Percentiles rank a stretch among this genome's conserved stretches.
These are phyloP conservation scores for Thraustotheca clavata DNA, from an alignment of 352 stramenopile species.

Conservation along the genomic window DNA sequence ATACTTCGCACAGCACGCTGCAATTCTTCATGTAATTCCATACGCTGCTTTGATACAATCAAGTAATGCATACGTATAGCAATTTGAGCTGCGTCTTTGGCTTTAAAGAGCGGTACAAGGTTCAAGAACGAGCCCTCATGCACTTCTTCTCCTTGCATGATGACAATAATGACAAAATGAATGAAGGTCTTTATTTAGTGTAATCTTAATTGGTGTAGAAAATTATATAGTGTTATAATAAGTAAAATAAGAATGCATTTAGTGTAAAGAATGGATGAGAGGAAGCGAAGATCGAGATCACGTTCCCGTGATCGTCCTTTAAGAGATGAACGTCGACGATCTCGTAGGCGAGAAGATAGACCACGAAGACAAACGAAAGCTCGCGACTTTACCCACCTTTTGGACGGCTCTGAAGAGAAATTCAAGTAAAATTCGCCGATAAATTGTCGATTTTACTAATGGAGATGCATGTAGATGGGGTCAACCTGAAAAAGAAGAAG, in stretches of 20 bases:
- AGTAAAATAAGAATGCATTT: neutral
- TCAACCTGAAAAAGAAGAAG: slow-evolving; percentile 46
- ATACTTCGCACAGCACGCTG: neutral
- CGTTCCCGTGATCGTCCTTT: neutral
- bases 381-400: slow-evolving; percentile 13
- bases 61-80: neutral
- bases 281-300: slow-evolving; percentile 17
- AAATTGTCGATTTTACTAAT: neutral
- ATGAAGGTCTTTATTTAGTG: too few relatives aligned
- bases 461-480: slow-evolving; percentile 40
- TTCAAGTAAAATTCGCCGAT: neutral
- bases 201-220: neutral
- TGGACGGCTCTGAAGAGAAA: neutral
- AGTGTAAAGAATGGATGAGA: too few relatives aligned
- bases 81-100: neutral
- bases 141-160: too few relatives aligned
- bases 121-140: neutral
- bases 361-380: neutral
- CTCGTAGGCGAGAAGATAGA: neutral
- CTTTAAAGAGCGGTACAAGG: neutral
- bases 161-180: too few relatives aligned
- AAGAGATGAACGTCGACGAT: neutral
- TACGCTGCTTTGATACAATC: neutral
- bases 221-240: neutral
- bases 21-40: slow-evolving; percentile 7